phyloP scores from a whole-genome alignment of 768 basidiomycete genomes.

The Russula emetica region DNA sequence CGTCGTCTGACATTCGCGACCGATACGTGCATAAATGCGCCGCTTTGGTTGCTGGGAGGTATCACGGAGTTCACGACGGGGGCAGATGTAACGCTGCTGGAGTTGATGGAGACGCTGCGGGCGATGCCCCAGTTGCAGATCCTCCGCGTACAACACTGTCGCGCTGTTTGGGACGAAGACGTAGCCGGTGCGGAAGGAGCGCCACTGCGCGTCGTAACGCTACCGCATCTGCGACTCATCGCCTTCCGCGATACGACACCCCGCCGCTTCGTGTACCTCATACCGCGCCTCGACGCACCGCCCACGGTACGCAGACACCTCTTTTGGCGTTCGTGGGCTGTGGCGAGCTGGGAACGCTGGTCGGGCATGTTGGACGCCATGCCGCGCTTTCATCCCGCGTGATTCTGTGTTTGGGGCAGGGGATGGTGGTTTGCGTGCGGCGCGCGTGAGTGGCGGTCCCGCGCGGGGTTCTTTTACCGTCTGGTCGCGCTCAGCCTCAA shows the following conservation, averaged over 20 bases:
- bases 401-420: neutral
- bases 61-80: slow-evolving; percentile 18
- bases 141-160: slow-evolving; percentile 20
- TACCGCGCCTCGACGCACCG: slow-evolving; percentile 11
- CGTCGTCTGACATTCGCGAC: slow-evolving; percentile 12
- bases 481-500: slow-evolving; percentile 5
- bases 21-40: slow-evolving; percentile 17
- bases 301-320: slow-evolving; percentile 16
- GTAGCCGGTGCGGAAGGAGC: neutral
- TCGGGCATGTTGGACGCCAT: neutral
- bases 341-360: slow-evolving; percentile 20
- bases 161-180: slow-evolving; percentile 18
- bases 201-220: neutral
- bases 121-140: slow-evolving; percentile 18
- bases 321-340: slow-evolving; percentile 22
- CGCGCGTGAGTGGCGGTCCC: slow-evolving; percentile 6
- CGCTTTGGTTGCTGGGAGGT: slow-evolving; percentile 15
- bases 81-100: slow-evolving; percentile 2
- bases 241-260: slow-evolving; percentile 20
- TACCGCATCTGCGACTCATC: slow-evolving; percentile 12
- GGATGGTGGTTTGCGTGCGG: slow-evolving; percentile 8
- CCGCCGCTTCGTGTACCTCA: slow-evolving; percentile 18
- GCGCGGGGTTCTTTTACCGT: slow-evolving; percentile 13
- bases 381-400: slow-evolving; percentile 14
- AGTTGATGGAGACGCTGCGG: slow-evolving; percentile 6